Evolutionary conservation across 352 stramenopile genomes (phyloP).

Genomic region (Thalassiosira sp.): DNA sequence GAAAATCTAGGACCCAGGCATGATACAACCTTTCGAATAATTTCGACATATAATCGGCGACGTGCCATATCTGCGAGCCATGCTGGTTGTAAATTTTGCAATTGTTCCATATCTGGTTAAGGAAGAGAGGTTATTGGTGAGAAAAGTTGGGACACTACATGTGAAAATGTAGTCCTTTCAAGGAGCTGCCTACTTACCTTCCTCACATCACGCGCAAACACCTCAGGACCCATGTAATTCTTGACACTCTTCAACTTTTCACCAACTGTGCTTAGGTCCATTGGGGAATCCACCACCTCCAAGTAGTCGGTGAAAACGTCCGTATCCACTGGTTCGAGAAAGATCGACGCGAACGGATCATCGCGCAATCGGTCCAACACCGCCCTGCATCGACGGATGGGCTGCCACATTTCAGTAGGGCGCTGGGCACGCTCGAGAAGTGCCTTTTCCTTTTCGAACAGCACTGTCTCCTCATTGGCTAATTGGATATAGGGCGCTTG

Average conservation of each 20-base stretch:
- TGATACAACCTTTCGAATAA: constrained; percentile 85
- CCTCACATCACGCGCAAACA: constrained; percentile 83
- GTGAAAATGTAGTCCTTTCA: background rate
- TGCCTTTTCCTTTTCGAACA: constrained; percentile 76
- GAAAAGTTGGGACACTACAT: background rate
- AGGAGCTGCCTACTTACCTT: constrained; percentile 56
- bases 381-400: constrained; percentile 73
- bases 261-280: constrained; percentile 84
- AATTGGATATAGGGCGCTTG: constrained; percentile 74
- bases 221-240: constrained; percentile 78
- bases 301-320: constrained; percentile 82
- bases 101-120: constrained; percentile 84
- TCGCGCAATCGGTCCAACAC: constrained; percentile 73
- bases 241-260: constrained; percentile 71
- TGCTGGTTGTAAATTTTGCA: constrained; percentile 88
- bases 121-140: background rate
- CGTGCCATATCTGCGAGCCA: constrained; percentile 84
- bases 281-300: constrained; percentile 82
- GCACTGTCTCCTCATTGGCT: constrained; percentile 71
- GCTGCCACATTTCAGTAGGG: constrained; percentile 83
- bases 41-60: constrained; percentile 86
- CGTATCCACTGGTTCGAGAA: constrained; percentile 83
- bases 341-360: constrained; percentile 81
- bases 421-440: constrained; percentile 79
- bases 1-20: constrained; percentile 87